Conservation (phyloP, 2,329 filamentous ascomycete species). For the Seiridium cupressi region DNA sequence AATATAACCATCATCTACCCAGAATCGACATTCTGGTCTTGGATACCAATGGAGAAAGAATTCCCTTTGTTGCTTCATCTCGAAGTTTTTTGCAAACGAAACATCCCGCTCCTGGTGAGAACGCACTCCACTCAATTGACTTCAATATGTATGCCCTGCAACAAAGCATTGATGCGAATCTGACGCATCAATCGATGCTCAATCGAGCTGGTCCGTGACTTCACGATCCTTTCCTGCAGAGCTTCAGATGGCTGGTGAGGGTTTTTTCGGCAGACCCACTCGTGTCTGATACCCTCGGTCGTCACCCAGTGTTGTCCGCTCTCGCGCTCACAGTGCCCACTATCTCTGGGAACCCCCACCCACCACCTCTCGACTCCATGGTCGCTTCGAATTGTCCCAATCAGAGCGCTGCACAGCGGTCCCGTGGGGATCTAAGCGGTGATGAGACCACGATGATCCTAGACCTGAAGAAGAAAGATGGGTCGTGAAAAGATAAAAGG, state of each 20-base stretch:
- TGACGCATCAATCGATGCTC: not conserved
- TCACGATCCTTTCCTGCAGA: not conserved
- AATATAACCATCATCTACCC: constrained; percentile 18
- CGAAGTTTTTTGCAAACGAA: not conserved
- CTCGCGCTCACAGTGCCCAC: constrained; percentile 3
- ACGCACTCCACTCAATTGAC: constrained; percentile 9
- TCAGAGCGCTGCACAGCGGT: not conserved
- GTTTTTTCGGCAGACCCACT: constrained; percentile 8
- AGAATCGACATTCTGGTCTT: constrained; percentile 6
- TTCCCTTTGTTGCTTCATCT: not conserved
- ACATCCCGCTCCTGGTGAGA: no score
- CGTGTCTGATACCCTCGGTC: constrained; percentile 4
- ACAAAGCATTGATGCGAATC: no score
- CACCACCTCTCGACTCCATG: not conserved
- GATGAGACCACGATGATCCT: constrained; percentile 1
- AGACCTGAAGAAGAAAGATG: constrained; percentile 4
- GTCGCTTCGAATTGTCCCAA: constrained; percentile 1
- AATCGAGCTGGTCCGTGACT: constrained; percentile 1
- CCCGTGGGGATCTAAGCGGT: not conserved
- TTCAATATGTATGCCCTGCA: constrained; percentile 1
- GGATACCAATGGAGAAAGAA: constrained; percentile 1
- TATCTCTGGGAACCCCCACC: not conserved
- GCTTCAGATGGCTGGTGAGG: constrained; percentile 2
- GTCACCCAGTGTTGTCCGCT: constrained; percentile 2
- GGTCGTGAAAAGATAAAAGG: constrained; percentile 5